Evolutionary conservation across 106 monocot genomes (phyloP), one percentile per base, ranked within the genome.

Genomic region (Dioscorea zingiberensis): DNA sequence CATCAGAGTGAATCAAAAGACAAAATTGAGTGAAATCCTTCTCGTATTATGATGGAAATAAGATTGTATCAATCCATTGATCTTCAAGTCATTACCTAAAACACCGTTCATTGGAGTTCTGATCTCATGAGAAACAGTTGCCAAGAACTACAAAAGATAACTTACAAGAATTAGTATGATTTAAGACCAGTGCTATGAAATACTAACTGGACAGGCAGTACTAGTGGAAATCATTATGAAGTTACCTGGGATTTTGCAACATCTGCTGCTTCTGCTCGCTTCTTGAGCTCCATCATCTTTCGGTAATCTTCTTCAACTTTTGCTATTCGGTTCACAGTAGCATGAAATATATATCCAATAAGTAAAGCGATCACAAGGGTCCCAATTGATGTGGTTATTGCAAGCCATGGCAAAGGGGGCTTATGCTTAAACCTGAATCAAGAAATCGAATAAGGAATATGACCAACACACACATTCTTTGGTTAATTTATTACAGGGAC

Each of bases 51-150:
- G 12, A 18, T 0, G 19, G 4, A 15, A 51, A 19, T 4, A 18
- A 51, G 19, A 1, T 0, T 51, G 51, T 19, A 3, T 13, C 51
- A 51, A 51, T 51, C 4, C 4, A 13, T 51, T 8, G 4, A 38
- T 38, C 13, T 54, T 64, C 59, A 60, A 55, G 57, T 67, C 24
- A 72, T 87, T 49, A 98, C 97, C 97, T 75, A 98, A 68, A 69
- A 98, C 97, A 59, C 97, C 97, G 74, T 98, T 98, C 97, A 98
- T 98, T 1, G 97, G 97, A 69, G 97, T 98, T 80, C 97, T 88
- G 72, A 98, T 98, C 76, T 98, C 97, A 70, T 98, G 97, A 58
- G 97, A 98, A 65, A 98, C 97, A 47, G 97, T 98, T 22, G 97
- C 97, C 80, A 98, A 70, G 67, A 98, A 98, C 97, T 98, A 77